Evolutionary conservation across 2,329 filamentous ascomycete species (phyloP).

Genomic region (Aureobasidium sp.): DNA sequence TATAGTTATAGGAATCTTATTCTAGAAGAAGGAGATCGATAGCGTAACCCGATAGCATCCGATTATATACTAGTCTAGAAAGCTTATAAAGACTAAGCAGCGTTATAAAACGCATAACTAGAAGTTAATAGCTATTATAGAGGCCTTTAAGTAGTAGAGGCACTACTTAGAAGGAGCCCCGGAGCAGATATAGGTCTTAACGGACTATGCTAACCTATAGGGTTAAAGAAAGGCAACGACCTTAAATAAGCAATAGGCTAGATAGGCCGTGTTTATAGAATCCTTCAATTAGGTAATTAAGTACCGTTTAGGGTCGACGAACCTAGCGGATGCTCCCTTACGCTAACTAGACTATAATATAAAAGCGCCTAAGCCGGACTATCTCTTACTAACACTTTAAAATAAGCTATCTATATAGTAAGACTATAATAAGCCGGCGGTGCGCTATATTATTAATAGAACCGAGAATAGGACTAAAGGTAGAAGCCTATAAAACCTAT

Average conservation of each 20-base stretch:
- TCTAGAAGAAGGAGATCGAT: background rate
- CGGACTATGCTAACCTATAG: constrained; percentile 16
- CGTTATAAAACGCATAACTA: constrained; percentile 18
- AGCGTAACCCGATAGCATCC: background rate
- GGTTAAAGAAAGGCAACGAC: background rate
- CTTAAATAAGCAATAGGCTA: constrained; percentile 9
- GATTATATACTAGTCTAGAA: constrained; percentile 9
- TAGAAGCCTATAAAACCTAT: too few species aligned
- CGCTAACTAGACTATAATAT: too few species aligned
- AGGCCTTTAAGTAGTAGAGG: constrained; percentile 15
- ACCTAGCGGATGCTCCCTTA: too few species aligned
- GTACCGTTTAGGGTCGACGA: background rate
- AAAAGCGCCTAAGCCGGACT: too few species aligned
- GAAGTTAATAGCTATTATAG: constrained; percentile 18
- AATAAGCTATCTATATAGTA: too few species aligned
- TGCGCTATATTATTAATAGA: too few species aligned
- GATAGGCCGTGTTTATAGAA: constrained; percentile 14
- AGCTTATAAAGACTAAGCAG: background rate
- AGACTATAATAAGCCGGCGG: too few species aligned
- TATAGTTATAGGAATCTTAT: constrained; percentile 12
- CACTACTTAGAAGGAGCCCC: constrained; percentile 14
- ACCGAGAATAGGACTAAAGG: too few species aligned
- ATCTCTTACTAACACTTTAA: too few species aligned
- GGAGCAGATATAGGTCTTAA: background rate
- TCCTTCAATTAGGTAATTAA: constrained; percentile 16